Evolutionary conservation across 495 filamentous ascomycete species (phyloP), one percentile per base, ranked within the genome.

Genomic region (Penicillium roqueforti): DNA sequence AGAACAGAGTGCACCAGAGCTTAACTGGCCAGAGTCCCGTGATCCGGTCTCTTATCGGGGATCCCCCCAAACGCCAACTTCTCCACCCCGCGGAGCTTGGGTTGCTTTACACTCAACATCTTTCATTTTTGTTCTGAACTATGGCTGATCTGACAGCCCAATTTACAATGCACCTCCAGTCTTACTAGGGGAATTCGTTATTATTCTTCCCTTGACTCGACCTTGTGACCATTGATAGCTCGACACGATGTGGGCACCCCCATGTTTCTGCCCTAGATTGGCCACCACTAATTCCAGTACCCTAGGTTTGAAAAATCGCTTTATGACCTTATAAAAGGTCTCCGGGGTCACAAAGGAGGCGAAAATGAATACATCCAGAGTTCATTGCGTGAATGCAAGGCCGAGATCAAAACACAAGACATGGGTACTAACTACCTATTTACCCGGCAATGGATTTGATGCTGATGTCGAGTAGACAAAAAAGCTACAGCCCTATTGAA

Each of bases 251-350:
- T 58, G 32, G 25, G 56, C 31, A 40, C 36, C 42, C 10, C 22
- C 22, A 54, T 52, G 54, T 54, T 22, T 26, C 41, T 41, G 9
- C n/a, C 19, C 45, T 8, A 34, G 28, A 29, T 9, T 37, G 16
- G 10, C 36, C n/a, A 34, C 25, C 19, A 25, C 54, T 58, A 25
- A 65, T 48, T 11, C 34, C 14, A 29, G 3, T 29, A 28, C 20
- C 1, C 25, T 40, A 97, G 89, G 93, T 98, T 98, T 75, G 93
- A 98, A 68, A 98, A 98, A 74, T 96, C 92, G 2, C 81, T 98
- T 37, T 96, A 96, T 78, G 92, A 97, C 83, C 91, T 98, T 76
- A 98, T 98, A 54, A 83, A 92, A 73, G 93, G 93, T 65, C 76
- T 97, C 54, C 85, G 93, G 46, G 92, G 87, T 61, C 92, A 97